A percentile compares a stretch with the other conserved stretches of the same genome.
These are phyloP conservation scores for Lepidium sativum DNA, from an alignment of 345 rosid species.

Conservation along the genomic window DNA sequence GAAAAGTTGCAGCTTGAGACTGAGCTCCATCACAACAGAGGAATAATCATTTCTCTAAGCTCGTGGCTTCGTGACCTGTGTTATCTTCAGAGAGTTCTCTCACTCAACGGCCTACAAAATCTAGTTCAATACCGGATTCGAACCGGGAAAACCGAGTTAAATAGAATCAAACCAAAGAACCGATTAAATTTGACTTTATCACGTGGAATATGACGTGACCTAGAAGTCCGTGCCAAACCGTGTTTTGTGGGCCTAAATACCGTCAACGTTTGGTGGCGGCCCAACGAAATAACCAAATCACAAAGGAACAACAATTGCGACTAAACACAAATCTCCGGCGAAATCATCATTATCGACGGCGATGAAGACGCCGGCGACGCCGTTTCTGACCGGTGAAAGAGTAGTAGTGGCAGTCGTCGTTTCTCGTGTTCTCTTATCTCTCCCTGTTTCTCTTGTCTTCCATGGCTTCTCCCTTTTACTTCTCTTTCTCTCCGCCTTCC, in stretches of 20 bases:
- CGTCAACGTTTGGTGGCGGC: no score
- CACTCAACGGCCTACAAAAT: slow-evolving; percentile 2
- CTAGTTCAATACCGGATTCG: neutral
- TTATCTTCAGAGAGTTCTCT: neutral
- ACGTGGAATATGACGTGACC: slow-evolving; percentile 2
- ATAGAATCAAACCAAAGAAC: neutral
- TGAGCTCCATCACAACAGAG: slow-evolving; percentile 19
- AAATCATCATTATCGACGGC: slow-evolving; percentile 1
- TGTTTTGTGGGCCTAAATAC: slow-evolving; percentile 2
- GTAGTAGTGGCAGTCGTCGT: slow-evolving; percentile 58
- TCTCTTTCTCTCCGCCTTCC: slow-evolving; percentile 47
- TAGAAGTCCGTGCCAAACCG: slow-evolving; percentile 19
- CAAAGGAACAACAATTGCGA: neutral
- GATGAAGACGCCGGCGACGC: slow-evolving; percentile 16
- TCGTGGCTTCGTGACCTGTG: neutral
- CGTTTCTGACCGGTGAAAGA: slow-evolving; percentile 67
- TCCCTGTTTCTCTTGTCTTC: slow-evolving; percentile 49
- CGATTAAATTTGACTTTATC: slow-evolving; percentile 1
- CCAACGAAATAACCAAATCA: no score
- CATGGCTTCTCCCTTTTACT: slow-evolving; percentile 63
- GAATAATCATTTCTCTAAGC: neutral
- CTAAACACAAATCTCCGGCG: neutral
- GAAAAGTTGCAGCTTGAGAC: slow-evolving; percentile 21
- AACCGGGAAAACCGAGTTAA: neutral
- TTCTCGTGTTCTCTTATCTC: slow-evolving; percentile 42